These are phyloP conservation scores for Apiospora phragmitis DNA, from an alignment of 2,329 filamentous ascomycete genomes.

Conservation along the genomic window DNA sequence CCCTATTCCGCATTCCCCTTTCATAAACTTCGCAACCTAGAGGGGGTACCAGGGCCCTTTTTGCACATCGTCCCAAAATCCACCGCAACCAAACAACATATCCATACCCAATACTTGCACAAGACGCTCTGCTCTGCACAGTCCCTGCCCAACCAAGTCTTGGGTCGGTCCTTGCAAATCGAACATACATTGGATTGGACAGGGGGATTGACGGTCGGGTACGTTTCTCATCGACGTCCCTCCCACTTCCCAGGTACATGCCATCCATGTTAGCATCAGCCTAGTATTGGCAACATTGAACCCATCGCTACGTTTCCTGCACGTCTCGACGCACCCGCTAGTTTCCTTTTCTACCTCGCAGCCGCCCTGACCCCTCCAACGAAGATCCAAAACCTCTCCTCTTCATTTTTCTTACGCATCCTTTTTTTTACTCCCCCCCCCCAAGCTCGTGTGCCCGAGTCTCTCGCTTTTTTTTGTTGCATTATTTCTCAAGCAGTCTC, in stretches of 20 bases:
- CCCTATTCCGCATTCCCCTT: conserved; percentile 37
- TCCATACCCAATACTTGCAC: not conserved
- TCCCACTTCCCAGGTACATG: not conserved
- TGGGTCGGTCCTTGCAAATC: conserved; percentile 6
- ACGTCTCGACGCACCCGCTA: conserved; percentile 10
- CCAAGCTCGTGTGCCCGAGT: conserved; percentile 15
- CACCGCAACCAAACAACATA: not conserved
- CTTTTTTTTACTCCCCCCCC: conserved; percentile 20
- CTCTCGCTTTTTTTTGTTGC: conserved; percentile 16
- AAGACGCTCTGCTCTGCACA: not conserved
- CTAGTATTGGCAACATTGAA: not conserved
- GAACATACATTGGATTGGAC: not conserved
- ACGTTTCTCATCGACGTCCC: not conserved
- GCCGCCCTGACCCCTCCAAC: conserved; percentile 17
- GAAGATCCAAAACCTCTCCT: conserved; percentile 14
- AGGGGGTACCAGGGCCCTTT: conserved; percentile 19
- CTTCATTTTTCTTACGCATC: conserved; percentile 3
- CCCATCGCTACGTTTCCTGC: conserved; percentile 12
- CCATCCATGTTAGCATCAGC: conserved; percentile 4
- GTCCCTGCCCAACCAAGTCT: conserved; percentile 8
- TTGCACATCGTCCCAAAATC: conserved; percentile 11
- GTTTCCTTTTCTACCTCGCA: conserved; percentile 14
- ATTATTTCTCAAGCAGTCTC: conserved; percentile 10
- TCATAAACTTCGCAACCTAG: conserved; percentile 21
- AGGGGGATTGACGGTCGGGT: conserved; percentile 2